Evolutionary conservation across 2,329 filamentous ascomycete genomes (phyloP).

Genomic region (Hypoxylon sp.): DNA sequence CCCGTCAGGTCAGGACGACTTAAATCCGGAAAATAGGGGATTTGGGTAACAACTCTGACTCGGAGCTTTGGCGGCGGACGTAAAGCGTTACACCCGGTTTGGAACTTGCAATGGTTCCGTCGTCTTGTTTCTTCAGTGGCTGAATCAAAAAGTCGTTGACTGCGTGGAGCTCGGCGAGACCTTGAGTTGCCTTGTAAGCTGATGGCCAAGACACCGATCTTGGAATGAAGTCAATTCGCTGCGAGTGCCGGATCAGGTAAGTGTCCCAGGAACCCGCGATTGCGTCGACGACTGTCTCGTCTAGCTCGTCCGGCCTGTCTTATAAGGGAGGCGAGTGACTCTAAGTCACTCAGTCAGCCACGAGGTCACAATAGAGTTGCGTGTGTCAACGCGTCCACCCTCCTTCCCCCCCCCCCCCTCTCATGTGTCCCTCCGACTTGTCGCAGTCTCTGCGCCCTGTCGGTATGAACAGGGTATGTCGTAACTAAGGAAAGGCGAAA

Average conservation of each 20-base stretch:
- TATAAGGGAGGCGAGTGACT: slow-evolving; percentile 28
- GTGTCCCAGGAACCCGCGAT: slow-evolving; percentile 30
- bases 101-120: slow-evolving; percentile 7
- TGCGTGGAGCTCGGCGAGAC: slow-evolving; percentile 17
- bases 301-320: slow-evolving; percentile 16
- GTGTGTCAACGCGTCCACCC: slow-evolving; percentile 19
- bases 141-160: slow-evolving; percentile 16
- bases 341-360: slow-evolving; percentile 20
- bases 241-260: slow-evolving; percentile 31
- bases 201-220: slow-evolving; percentile 18
- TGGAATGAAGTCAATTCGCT: slow-evolving; percentile 27
- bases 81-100: slow-evolving; percentile 24
- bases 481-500: slow-evolving; percentile 2
- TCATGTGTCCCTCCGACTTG: slow-evolving; percentile 14
- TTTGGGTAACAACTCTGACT: slow-evolving; percentile 26
- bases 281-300: slow-evolving; percentile 23
- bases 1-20: slow-evolving; percentile 2
- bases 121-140: slow-evolving; percentile 12
- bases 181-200: slow-evolving; percentile 24
- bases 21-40: slow-evolving; percentile 24
- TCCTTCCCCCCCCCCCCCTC: too few species aligned
- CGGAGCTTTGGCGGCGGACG: slow-evolving; percentile 30
- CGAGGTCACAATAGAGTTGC: slow-evolving; percentile 29
- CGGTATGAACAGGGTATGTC: slow-evolving; percentile 18
- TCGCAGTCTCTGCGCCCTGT: slow-evolving; percentile 23